Percentiles rank a stretch among this genome's conserved stretches.
phyloP scores from a whole-genome alignment of 2,329 filamentous ascomycete species.

The Cladorrhinum sp. region DNA sequence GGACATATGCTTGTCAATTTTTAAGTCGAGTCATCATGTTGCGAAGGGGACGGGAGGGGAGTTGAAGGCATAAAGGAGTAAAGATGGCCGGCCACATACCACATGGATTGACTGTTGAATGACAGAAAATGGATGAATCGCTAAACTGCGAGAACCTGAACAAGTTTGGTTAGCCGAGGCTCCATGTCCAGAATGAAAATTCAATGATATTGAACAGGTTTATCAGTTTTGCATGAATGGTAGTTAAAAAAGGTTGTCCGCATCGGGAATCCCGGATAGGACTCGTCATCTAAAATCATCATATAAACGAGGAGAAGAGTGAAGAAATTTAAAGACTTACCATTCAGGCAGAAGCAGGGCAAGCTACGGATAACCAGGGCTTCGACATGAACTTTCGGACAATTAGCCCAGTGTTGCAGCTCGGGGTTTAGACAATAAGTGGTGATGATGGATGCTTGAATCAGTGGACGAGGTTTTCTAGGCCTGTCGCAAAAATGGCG shows the following conservation, averaged over 20 bases:
- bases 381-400: conserved; percentile 2
- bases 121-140: neutral
- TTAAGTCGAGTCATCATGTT: conserved; percentile 79
- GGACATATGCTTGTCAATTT: conserved; percentile 97
- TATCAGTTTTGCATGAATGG: conserved; percentile 69
- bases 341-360: neutral
- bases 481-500: conserved; percentile 92
- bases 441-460: conserved; percentile 27
- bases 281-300: conserved; percentile 71
- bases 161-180: conserved; percentile 18
- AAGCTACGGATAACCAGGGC: neutral
- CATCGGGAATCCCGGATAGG: conserved; percentile 71
- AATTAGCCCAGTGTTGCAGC: conserved; percentile 15
- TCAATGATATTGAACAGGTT: conserved; percentile 4
- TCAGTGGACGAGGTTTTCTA: conserved; percentile 99
- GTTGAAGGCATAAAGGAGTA: conserved; percentile 25
- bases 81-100: conserved; percentile 20
- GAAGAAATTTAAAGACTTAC: conserved; percentile 21
- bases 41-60: conserved; percentile 19
- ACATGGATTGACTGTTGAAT: neutral
- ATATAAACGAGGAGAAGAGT: conserved; percentile 35
- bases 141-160: neutral
- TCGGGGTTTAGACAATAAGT: neutral
- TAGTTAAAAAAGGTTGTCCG: conserved; percentile 62
- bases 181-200: conserved; percentile 4